Evolutionary conservation across 2,329 filamentous ascomycete species (phyloP), one percentile per base, ranked within the genome.

Genomic region (Penicillium sp.): DNA sequence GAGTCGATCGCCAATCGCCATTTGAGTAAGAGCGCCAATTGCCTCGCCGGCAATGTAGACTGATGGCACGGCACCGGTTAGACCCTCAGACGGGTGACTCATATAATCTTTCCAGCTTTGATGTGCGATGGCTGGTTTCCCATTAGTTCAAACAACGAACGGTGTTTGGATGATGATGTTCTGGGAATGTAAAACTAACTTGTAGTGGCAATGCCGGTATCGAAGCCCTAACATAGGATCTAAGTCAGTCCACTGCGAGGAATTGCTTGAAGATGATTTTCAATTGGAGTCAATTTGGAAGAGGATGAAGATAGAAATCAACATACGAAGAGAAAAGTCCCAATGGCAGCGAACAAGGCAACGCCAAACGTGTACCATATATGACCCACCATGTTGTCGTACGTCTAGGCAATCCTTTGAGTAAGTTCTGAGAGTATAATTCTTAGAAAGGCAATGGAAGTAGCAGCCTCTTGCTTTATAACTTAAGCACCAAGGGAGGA

Each of bases 1-100:
- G 4, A 80, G 75, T 64, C 67, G 75, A 61, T 85, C 82, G 8
- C 76, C 82, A 18, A 83, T 67, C 5, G 77, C 72, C 3, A 79
- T 83, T 62, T 84, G 82, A 0, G 71, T 71, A 7, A 83, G 59
- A 16, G 82, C 80, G 1, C 83, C 82, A 5, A 79, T 67, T 12
- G 81, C 81, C 66, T 85, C 82, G 26, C 83, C 83, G 5, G 82
- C 82, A 58, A 85, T 83, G 62, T 84, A 85, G 3, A 83, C 78
- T 5, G 82, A 74, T 3, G 83, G 81, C 66, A 80, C 78, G 23
- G 80, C 78, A 53, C 82, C 82, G 1, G 81, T 84, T 16, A 84
- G 65, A 3, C 76, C 81, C 60, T 80, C 73, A 3, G 79, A 81
- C 2, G 82, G 82, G 49, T 81, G 64, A 12, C 74, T 55, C 81